These are phyloP conservation scores for Nothophaeocryptopus gaeumannii DNA, from an alignment of 2,329 filamentous ascomycete species.

Conservation along the genomic window DNA sequence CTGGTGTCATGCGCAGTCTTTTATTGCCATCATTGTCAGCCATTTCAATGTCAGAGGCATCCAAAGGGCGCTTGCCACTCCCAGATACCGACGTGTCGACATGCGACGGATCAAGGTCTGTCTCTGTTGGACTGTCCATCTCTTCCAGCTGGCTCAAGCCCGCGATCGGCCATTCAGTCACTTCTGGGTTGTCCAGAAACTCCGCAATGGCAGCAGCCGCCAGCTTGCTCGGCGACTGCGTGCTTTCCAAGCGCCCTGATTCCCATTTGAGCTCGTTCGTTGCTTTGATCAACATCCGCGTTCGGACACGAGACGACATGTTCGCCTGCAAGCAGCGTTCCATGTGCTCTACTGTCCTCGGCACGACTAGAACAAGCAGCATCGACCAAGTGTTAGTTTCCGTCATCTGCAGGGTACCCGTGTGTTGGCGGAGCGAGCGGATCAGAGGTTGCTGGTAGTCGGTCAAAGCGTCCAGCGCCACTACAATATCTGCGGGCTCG, in stretches of 20 bases:
- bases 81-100: not conserved
- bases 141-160: conserved; percentile 28
- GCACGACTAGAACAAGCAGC: conserved; percentile 42
- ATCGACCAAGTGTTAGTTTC: conserved; percentile 18
- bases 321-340: conserved; percentile 38
- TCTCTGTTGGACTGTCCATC: conserved; percentile 35
- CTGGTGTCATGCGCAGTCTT: conserved; percentile 22
- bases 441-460: conserved; percentile 15
- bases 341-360: conserved; percentile 44
- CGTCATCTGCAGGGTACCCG: not conserved
- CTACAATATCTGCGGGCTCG: conserved; percentile 37
- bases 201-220: conserved; percentile 25
- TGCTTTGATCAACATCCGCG: conserved; percentile 39
- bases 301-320: conserved; percentile 26
- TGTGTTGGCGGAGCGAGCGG: conserved; percentile 11
- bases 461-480: conserved; percentile 40
- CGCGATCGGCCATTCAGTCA: conserved; percentile 28
- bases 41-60: conserved; percentile 4
- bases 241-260: conserved; percentile 35
- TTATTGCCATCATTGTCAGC: conserved; percentile 20
- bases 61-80: conserved; percentile 23
- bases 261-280: conserved; percentile 35
- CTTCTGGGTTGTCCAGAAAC: conserved; percentile 20
- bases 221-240: conserved; percentile 19
- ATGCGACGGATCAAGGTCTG: conserved; percentile 23